phyloP scores from a whole-genome alignment of 331 rosid genomes.

The Ulmus americana region DNA sequence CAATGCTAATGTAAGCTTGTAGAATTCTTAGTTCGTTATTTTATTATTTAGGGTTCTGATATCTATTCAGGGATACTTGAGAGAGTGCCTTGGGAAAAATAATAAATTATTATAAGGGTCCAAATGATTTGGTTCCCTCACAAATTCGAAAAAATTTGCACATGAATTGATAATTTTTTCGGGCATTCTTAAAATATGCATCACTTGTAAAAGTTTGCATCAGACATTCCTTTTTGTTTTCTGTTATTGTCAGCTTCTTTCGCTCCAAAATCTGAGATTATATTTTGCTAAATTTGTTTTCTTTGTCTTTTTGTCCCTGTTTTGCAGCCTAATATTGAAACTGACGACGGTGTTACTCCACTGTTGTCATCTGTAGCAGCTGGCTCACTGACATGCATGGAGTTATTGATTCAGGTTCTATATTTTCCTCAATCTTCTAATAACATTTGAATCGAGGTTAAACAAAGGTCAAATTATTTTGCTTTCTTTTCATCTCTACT shows the following conservation, averaged over 20 bases:
- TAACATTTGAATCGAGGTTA: neutral
- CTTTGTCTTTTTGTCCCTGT: slow-evolving; percentile 9
- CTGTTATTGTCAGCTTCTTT: too few species aligned
- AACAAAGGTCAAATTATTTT: too few species aligned
- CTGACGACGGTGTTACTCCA: slow-evolving; percentile 87
- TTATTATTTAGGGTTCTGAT: neutral
- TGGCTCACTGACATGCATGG: slow-evolving; percentile 77
- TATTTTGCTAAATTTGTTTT: neutral
- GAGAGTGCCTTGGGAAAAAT: too few species aligned
- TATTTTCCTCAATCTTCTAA: slow-evolving; percentile 16
- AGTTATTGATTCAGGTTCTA: slow-evolving; percentile 73
- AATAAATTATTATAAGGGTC: too few species aligned
- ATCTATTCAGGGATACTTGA: neutral
- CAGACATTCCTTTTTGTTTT: too few species aligned
- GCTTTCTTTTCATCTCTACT: neutral
- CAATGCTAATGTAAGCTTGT: slow-evolving; percentile 60
- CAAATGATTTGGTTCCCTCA: too few species aligned
- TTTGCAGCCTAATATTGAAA: slow-evolving; percentile 85
- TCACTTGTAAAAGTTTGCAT: too few species aligned
- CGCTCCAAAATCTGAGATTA: neutral
- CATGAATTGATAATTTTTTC: too few species aligned
- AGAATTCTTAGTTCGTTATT: neutral
- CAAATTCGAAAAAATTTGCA: too few species aligned
- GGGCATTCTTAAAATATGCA: too few species aligned
- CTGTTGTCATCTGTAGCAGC: slow-evolving; percentile 86